Conservation (phyloP, 805 yeast species). For the Barnettozyma siamensis region DNA sequence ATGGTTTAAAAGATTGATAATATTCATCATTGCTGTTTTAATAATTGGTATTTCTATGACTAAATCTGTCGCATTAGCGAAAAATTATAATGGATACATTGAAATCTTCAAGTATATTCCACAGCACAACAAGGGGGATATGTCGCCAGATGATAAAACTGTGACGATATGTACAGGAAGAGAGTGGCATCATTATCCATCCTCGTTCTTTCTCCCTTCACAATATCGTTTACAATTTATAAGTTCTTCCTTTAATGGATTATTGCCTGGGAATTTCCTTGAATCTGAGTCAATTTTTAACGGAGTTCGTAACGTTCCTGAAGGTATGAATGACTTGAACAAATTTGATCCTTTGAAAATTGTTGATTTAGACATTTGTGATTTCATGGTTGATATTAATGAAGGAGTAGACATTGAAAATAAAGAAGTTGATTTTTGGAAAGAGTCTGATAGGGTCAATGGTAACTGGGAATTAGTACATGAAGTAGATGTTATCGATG, state of each 20-base stretch:
- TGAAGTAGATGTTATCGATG: slow-evolving; percentile 30
- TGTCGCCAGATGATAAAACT: neutral
- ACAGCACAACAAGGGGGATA: neutral
- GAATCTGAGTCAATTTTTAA: slow-evolving; percentile 34
- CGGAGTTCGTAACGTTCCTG: slow-evolving; percentile 46
- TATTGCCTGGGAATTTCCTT: slow-evolving; percentile 80
- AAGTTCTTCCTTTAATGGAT: slow-evolving; percentile 74
- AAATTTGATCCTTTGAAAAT: slow-evolving; percentile 56
- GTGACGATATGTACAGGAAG: slow-evolving; percentile 75
- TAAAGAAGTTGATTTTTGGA: slow-evolving; percentile 32
- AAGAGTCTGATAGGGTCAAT: neutral
- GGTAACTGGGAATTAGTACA: slow-evolving; percentile 41
- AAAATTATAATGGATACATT: slow-evolving; percentile 42
- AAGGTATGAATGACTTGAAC: slow-evolving; percentile 72
- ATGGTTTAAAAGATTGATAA: neutral
- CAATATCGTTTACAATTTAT: slow-evolving; percentile 62
- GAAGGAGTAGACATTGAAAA: slow-evolving; percentile 38
- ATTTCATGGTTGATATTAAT: slow-evolving; percentile 63
- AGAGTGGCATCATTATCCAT: slow-evolving; percentile 93
- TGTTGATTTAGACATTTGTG: slow-evolving; percentile 46
- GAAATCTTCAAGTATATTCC: slow-evolving; percentile 44
- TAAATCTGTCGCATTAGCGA: slow-evolving; percentile 54
- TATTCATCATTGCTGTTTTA: slow-evolving; percentile 6
- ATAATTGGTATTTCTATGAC: slow-evolving; percentile 33
- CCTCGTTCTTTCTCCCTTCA: slow-evolving; percentile 73